Evolutionary conservation across 768 basidiomycete species (phyloP).

Genomic region (Boletus fagicola): DNA sequence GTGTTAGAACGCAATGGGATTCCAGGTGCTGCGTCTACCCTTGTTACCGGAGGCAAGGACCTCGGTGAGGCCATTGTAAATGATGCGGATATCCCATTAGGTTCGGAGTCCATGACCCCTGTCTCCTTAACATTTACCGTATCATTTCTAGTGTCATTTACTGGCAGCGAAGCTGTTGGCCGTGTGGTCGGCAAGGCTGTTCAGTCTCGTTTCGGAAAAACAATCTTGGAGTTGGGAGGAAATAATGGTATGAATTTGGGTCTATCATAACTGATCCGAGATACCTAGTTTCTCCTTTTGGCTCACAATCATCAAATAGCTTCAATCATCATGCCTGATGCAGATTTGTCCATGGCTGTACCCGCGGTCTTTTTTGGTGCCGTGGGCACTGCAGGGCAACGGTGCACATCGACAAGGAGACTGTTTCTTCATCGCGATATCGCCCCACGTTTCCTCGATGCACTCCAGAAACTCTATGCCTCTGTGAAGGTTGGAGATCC

Average conservation of each 20-base stretch:
- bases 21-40: conserved; percentile 78
- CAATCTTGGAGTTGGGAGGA: conserved; percentile 88
- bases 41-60: conserved; percentile 82
- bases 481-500: conserved; percentile 83
- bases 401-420: conserved; percentile 90
- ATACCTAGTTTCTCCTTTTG: conserved; percentile 19
- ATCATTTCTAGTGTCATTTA: conserved; percentile 75
- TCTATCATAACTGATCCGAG: conserved; percentile 19
- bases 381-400: conserved; percentile 72
- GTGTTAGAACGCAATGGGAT: conserved; percentile 82
- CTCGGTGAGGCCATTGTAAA: conserved; percentile 77
- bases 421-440: conserved; percentile 85
- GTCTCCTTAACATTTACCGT: conserved; percentile 1
- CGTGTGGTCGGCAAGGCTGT: conserved; percentile 85
- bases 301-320: conserved; percentile 46
- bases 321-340: conserved; percentile 90
- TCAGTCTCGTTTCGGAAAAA: conserved; percentile 85
- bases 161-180: conserved; percentile 88
- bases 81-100: conserved; percentile 72
- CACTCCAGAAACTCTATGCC: conserved; percentile 71
- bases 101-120: conserved; percentile 38
- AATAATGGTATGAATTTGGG: conserved; percentile 72
- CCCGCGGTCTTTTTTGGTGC: conserved; percentile 93
- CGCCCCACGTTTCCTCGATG: conserved; percentile 70
- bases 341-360: conserved; percentile 85